A percentile compares a stretch with the other conserved stretches of the same genome.
These are phyloP conservation scores for Colletotrichum sansevieriae DNA, from an alignment of 2,329 filamentous ascomycete genomes.

Conservation along the genomic window DNA sequence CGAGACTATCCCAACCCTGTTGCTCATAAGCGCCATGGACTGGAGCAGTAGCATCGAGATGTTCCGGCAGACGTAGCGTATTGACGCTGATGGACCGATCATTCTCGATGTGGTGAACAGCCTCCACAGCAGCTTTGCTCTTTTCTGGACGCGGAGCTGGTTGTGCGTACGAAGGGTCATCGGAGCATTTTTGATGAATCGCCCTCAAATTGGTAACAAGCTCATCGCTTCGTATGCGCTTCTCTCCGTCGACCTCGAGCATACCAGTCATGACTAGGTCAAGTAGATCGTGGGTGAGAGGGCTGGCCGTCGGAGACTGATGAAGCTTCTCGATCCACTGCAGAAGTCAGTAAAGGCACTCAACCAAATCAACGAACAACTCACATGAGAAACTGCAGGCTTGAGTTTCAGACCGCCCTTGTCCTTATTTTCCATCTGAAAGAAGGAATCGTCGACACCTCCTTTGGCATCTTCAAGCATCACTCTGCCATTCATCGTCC, in stretches of 20 bases:
- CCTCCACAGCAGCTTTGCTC: neutral
- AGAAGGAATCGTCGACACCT: constrained; percentile 8
- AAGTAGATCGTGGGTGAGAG: neutral
- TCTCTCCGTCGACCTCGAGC: neutral
- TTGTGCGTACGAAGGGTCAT: neutral
- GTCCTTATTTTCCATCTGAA: neutral
- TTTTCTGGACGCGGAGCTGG: neutral
- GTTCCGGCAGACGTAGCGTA: neutral
- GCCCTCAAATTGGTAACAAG: neutral
- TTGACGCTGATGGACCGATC: constrained; percentile 15
- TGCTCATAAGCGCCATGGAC: neutral
- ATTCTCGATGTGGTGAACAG: neutral
- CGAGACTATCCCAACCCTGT: no score
- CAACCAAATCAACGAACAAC: neutral
- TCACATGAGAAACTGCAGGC: constrained; percentile 5
- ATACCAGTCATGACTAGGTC: constrained; percentile 5
- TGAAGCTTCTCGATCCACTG: constrained; percentile 23
- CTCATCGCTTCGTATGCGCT: neutral
- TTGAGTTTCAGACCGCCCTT: neutral
- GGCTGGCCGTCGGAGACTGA: neutral
- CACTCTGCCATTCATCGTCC: neutral
- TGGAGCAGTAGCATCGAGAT: neutral
- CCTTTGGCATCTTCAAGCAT: neutral
- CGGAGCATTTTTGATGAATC: neutral
- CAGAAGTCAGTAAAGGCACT: neutral